These are phyloP conservation scores for Colletotrichum limetticola DNA, from an alignment of 2,329 filamentous ascomycete genomes.

Conservation along the genomic window DNA sequence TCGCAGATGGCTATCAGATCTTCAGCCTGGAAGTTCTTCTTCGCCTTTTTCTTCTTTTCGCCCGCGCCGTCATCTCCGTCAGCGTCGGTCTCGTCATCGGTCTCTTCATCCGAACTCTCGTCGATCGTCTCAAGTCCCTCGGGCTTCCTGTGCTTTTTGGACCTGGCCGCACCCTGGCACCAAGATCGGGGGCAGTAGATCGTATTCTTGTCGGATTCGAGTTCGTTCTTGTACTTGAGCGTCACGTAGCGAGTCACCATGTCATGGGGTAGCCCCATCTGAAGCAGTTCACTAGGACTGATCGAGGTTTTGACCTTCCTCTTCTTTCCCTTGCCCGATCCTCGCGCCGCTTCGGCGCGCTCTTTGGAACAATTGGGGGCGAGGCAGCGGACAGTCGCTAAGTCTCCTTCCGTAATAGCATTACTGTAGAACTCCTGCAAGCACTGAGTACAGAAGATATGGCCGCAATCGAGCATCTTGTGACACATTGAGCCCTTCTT, in stretches of 20 bases:
- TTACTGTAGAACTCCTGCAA: conserved; percentile 90
- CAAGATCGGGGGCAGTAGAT: conserved; percentile 92
- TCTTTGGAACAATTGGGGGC: conserved; percentile 81
- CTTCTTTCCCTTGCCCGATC: conserved; percentile 49
- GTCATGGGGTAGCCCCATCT: conserved; percentile 77
- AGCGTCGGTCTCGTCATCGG: conserved; percentile 52
- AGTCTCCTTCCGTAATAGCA: conserved; percentile 86
- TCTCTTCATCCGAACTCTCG: conserved; percentile 60
- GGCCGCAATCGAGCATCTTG: conserved; percentile 82
- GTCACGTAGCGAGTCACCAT: conserved; percentile 87
- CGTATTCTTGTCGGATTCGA: conserved; percentile 91
- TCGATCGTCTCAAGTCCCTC: conserved; percentile 71
- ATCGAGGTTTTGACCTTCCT: conserved; percentile 74
- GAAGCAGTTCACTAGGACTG: conserved; percentile 84
- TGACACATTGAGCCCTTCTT: conserved; percentile 89
- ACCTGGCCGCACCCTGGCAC: conserved; percentile 90
- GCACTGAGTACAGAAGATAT: conserved; percentile 92
- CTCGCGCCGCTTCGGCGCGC: conserved; percentile 49
- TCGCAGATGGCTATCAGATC: conserved; percentile 87
- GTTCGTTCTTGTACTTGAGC: conserved; percentile 90
- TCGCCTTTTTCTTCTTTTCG: conserved; percentile 36
- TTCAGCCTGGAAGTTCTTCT: conserved; percentile 51
- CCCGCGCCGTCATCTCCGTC: conserved; percentile 35
- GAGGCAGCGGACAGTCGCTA: conserved; percentile 83
- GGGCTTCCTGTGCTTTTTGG: conserved; percentile 78